Conservation (phyloP, 805 yeast genomes). For the Spathaspora sp. region DNA sequence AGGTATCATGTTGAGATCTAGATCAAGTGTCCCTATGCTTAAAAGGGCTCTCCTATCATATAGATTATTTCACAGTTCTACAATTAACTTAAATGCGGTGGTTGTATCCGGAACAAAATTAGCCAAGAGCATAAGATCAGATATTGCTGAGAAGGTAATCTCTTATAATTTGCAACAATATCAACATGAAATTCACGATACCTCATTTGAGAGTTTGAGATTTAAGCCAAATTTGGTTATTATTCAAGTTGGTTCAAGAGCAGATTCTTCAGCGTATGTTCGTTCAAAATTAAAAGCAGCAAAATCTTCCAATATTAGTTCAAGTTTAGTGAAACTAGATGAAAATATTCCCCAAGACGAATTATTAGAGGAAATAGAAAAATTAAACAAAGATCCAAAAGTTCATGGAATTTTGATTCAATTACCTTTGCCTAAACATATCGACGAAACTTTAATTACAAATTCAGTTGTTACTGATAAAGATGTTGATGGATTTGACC, state of each 20-base stretch:
- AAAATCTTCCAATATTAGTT: slow-evolving; percentile 70
- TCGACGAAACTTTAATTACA: slow-evolving; percentile 78
- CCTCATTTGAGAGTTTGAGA: slow-evolving; percentile 26
- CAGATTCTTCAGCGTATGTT: slow-evolving; percentile 90
- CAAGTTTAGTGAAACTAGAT: slow-evolving; percentile 61
- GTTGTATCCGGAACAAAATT: slow-evolving; percentile 41
- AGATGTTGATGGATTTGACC: slow-evolving; percentile 95
- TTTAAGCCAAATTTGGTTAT: slow-evolving; percentile 79
- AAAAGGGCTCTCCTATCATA: neutral
- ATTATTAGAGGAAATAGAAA: slow-evolving; percentile 54
- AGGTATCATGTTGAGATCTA: neutral
- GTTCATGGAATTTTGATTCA: slow-evolving; percentile 89
- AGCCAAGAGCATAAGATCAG: slow-evolving; percentile 33
- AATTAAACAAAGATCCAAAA: slow-evolving; percentile 66
- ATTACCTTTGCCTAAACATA: slow-evolving; percentile 79
- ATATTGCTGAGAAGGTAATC: slow-evolving; percentile 38
- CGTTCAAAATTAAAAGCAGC: slow-evolving; percentile 91
- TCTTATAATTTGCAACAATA: slow-evolving; percentile 30
- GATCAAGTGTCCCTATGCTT: neutral
- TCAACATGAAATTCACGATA: slow-evolving; percentile 14
- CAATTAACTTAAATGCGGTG: slow-evolving; percentile 23
- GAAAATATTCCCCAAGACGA: slow-evolving; percentile 59
- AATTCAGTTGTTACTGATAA: slow-evolving; percentile 76
- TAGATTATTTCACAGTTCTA: slow-evolving; percentile 6
- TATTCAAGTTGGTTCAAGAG: slow-evolving; percentile 85